Base-by-base conservation (phyloP, 345 rosid genomes). In the Rhizophora mangle region DNA sequence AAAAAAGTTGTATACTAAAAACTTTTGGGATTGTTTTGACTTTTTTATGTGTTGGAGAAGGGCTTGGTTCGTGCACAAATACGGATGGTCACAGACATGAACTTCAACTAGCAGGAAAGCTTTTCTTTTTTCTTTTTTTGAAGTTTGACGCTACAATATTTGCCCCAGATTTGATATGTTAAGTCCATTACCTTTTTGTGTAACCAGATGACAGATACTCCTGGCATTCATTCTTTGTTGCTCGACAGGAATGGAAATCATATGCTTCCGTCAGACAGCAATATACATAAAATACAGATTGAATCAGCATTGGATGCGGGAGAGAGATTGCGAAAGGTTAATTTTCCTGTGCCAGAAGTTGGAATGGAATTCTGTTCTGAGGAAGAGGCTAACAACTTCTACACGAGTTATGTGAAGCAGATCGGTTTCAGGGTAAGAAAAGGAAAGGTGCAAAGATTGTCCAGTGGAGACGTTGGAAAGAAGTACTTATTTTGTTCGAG, bases 351-450 rank as follows among this genome's bases (percentile, higher is more conserved):
- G 29, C 76, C 70, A 32, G 37, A 51, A 63, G 4, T 58, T 19
- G 73, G 73, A 62, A 72, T 63, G 73, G 51, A 2, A 18, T 72
- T 72, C 64, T 37, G 52, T 36, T 68, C 73, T 24, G 73, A 77
- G 47, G 70, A 63, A 51, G 70, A 72, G 55, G 73, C 73, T 52
- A 64, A 68, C 31, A 53, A 37, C 21, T 63, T 68, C 54, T 72
- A 72, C 62, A 26, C 27, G 58, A 63, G n/a, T 34, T 72, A 76
- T 49, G 76, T 72, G 34, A 22, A 63, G 36, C 21, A 31, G 59
- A 63, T 26, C 18, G 66, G 80, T 34, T 67, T 76, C 65, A 56
- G 5, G 4, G 76, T 77, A 7, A 77, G 76, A 68, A 77, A 72
- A 60, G 76, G 69, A 24, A 72, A 72, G 62, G 65, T 72, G 16